Conservation (phyloP, 208 protist genomes). For the Crithidia expoeki region DNA sequence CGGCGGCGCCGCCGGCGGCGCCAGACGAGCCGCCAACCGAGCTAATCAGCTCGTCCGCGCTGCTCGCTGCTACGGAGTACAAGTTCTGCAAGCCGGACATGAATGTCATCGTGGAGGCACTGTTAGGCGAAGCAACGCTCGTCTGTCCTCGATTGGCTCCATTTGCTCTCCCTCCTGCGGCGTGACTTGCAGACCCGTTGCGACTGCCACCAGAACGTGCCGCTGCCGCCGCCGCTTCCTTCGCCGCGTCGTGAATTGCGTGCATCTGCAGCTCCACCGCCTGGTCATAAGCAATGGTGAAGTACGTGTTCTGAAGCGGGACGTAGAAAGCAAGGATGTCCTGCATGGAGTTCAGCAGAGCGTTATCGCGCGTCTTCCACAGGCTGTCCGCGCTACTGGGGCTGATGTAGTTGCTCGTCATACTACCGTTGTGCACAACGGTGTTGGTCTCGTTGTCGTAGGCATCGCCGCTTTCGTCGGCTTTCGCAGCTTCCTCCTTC, state of each 20-base stretch:
- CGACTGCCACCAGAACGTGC: neutral
- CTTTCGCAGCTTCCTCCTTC: conserved; percentile 1
- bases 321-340: conserved; percentile 80
- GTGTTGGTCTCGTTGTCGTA: conserved; percentile 1
- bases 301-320: conserved; percentile 80
- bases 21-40: conserved; percentile 14
- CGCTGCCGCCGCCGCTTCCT: conserved; percentile 23
- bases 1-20: conserved; percentile 6
- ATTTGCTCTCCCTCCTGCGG: neutral
- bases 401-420: no score
- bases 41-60: conserved; percentile 34
- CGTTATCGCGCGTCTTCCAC: conserved; percentile 39
- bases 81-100: conserved; percentile 67
- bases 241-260: conserved; percentile 34
- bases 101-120: conserved; percentile 45
- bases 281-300: conserved; percentile 74
- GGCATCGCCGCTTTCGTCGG: neutral
- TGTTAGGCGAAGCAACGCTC: neutral
- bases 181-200: neutral
- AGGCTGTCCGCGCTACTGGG: conserved; percentile 20
- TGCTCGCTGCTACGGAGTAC: conserved; percentile 57
- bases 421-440: neutral
- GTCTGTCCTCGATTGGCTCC: neutral
- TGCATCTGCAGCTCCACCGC: conserved; percentile 69
- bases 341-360: conserved; percentile 74